Evolutionary conservation across 169 alveolate genomes (phyloP), one percentile per base, ranked within the genome.

Genomic region (Plasmodium berghei): DNA sequence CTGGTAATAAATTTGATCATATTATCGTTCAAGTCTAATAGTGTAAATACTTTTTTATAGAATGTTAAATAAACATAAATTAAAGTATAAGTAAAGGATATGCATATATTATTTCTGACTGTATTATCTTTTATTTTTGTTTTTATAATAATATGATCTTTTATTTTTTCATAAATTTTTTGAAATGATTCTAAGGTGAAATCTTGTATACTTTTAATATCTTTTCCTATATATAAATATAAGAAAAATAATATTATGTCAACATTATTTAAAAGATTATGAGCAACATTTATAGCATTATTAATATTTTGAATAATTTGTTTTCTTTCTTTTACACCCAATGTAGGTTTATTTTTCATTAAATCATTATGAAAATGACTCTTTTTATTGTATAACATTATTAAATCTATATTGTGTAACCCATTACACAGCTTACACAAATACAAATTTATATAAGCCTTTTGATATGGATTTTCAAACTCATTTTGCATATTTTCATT

Each of bases 371-470:
- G 87, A 64, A 86, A 86, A 40, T 8, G 2, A 42, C 87, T 86
- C 8, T 71, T 71, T 45, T 86, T 72, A 52, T 86, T 86, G 55
- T 86, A 71, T 26, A 86, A 70, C 28, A 86, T 52, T 16, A 86
- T 86, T 52, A 86, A 59, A 86, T 86, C 91, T 5, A 86, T 86
- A 48, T 86, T 86, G 61, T 86, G 91, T 42, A 86, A 45, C 4
- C 91, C 91, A 10, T 24, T 48, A 72, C 91, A 86, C 49, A 45
- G 48, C 70, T 86, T 71, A 61, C 91, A 86, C 72, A 71, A 62
- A 40, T 70, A 40, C n/a, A 86, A 24, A 61, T 71, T 86, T 42
- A 49, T 71, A 54, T 86, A 86, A 34, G 55, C 59, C 10, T 59
- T 49, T 63, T 63, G 70, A 62, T 86, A 70, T 9, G 72, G 59